A percentile compares a stretch with the other conserved stretches of the same genome.
Evolutionary conservation across 2,329 filamentous ascomycete species (phyloP).

Genomic region (Stagonosporopsis cucurbitacearum): DNA sequence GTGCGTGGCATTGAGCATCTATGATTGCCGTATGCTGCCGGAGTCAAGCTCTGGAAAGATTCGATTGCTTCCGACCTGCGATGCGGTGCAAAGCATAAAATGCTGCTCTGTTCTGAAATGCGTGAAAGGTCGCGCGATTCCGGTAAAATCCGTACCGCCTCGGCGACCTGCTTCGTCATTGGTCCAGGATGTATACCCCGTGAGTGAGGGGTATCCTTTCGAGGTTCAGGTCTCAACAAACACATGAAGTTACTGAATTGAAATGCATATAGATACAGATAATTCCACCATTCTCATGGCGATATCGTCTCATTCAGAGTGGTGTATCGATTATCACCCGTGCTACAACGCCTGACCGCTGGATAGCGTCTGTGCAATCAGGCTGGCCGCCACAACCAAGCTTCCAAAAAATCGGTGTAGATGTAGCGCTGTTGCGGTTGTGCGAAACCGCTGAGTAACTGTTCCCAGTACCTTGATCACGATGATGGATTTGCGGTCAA

Average conservation of each 20-base stretch:
- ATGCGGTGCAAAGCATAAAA: conserved; percentile 8
- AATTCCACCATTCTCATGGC: not conserved
- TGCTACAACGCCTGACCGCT: not conserved
- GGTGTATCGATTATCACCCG: not conserved
- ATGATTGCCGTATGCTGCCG: not conserved
- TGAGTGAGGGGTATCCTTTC: not conserved
- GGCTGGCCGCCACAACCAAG: not conserved
- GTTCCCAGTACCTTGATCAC: not conserved
- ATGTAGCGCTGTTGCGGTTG: not conserved
- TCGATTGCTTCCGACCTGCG: not conserved
- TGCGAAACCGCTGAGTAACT: not conserved
- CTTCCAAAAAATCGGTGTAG: not conserved
- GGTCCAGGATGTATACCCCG: not conserved
- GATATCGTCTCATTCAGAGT: not conserved
- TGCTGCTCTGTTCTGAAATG: conserved; percentile 6
- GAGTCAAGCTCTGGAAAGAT: not conserved
- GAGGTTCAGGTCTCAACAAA: not conserved
- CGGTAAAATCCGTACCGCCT: not conserved
- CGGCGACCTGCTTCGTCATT: not conserved
- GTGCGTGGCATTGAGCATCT: not conserved
- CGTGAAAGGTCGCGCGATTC: not conserved
- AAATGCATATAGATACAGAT: conserved; percentile 13
- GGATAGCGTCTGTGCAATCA: not conserved
- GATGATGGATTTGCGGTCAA: not conserved
- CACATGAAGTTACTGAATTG: not conserved